Base-by-base conservation (phyloP, 768 basidiomycete species). In the Tulasnella sp. region DNA sequence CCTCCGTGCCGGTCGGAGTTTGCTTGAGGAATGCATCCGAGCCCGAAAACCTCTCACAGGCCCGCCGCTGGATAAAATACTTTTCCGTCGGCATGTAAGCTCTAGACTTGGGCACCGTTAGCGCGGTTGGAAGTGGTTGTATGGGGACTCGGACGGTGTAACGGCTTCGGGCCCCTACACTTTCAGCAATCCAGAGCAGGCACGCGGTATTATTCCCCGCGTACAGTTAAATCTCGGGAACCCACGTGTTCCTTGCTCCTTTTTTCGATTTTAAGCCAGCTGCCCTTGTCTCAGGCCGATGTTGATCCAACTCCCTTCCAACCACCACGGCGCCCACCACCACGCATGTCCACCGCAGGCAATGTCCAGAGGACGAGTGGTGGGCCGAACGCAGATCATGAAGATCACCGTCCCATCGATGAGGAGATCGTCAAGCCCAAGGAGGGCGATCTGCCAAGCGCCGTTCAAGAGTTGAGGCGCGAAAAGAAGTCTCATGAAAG, bases 81-180 rank as follows among this genome's bases (percentile, higher is more conserved):
- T 67, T 67, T 67, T 29, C 61, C 61, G 61, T 26, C n/a, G 61
- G 61, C 61, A 67, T 10, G 2, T 67, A 29, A 67, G 29, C 13
- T 67, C 26, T 67, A 32, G 32, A 67, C 61, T 29, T 67, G 61
- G 4, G 57, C 23, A 23, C 57, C 57, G 29, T 26, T 61, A 13
- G 57, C 16, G 13, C n/a, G 57, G 57, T 61, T 10, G n/a, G 57
- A 61, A 61, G 57, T 61, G 57, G 57, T 61, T 61, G 57, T 61
- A 61, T 61, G 57, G 57, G 57, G 57, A 61, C 57, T 61, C 57
- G n/a, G n/a, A n/a, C 57, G 57, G 57, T 61, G 57, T 61, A 61
- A 61, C 57, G n/a, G 9, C 57, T 26, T 61, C 57, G n/a, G 57
- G n/a, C 16, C 29, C 57, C n/a, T 23, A 4, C n/a, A 23, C 9